phyloP scores from a whole-genome alignment of 768 basidiomycete genomes.

The Leccinum imitatum region DNA sequence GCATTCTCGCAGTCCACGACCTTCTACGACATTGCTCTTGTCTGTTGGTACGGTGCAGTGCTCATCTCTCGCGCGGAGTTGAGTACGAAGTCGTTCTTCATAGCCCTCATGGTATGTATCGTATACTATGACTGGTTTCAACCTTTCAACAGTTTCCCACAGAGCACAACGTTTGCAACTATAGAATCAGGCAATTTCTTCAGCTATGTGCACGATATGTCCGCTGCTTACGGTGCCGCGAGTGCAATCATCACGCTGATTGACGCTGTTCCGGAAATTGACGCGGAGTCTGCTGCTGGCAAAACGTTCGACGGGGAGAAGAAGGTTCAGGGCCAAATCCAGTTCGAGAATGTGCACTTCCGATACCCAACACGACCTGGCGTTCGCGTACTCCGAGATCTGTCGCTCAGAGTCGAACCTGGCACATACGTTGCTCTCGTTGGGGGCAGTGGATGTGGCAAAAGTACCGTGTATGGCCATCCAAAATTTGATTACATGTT shows the following conservation, averaged over 20 bases:
- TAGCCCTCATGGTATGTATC: slow-evolving; percentile 69
- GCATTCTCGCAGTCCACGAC: slow-evolving; percentile 70
- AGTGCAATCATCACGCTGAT: slow-evolving; percentile 72
- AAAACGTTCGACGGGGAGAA: slow-evolving; percentile 43
- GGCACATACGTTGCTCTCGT: slow-evolving; percentile 82
- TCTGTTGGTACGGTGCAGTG: slow-evolving; percentile 75
- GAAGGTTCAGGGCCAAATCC: slow-evolving; percentile 59
- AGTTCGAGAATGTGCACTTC: slow-evolving; percentile 82
- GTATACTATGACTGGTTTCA: neutral
- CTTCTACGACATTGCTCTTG: slow-evolving; percentile 82
- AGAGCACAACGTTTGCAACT: slow-evolving; percentile 59
- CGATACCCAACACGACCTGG: slow-evolving; percentile 86
- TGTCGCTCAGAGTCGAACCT: slow-evolving; percentile 69
- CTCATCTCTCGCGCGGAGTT: slow-evolving; percentile 46
- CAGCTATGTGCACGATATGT: slow-evolving; percentile 84
- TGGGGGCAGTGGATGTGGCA: slow-evolving; percentile 79
- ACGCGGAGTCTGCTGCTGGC: slow-evolving; percentile 71
- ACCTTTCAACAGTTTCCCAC: neutral
- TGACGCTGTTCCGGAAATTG: slow-evolving; percentile 75
- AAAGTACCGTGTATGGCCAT: slow-evolving; percentile 69
- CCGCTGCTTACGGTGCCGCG: slow-evolving; percentile 77
- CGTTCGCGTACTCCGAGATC: slow-evolving; percentile 80
- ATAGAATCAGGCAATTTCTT: slow-evolving; percentile 89
- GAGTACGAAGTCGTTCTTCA: slow-evolving; percentile 57
- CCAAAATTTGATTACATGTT: neutral